Evolutionary conservation across 1,139 yeast species (phyloP).

Genomic region (Hansenula lynferdii): DNA sequence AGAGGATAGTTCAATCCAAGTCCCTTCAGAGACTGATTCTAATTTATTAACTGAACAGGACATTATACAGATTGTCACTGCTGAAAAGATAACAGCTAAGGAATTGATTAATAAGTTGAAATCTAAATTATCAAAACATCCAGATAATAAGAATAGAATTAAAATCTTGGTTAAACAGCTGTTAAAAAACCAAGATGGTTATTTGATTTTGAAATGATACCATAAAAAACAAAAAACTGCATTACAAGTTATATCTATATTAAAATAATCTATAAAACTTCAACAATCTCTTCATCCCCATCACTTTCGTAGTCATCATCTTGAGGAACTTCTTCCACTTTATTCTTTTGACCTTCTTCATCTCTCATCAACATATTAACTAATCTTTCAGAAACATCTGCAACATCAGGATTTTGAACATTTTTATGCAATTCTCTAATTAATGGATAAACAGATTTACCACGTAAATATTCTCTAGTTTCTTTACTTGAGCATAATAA

Average conservation of each 20-base stretch:
- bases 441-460: slow-evolving; percentile 75
- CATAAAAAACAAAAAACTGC: no score
- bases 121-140: slow-evolving; percentile 61
- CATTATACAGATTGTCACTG: slow-evolving; percentile 58
- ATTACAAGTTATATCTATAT: background rate
- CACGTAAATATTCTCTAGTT: slow-evolving; percentile 72
- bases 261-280: slow-evolving; percentile 23
- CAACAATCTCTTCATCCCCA: slow-evolving; percentile 23
- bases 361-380: slow-evolving; percentile 93
- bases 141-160: slow-evolving; percentile 65
- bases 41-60: slow-evolving; percentile 60
- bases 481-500: slow-evolving; percentile 70
- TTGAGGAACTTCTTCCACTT: slow-evolving; percentile 48
- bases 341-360: slow-evolving; percentile 42
- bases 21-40: slow-evolving; percentile 24
- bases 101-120: slow-evolving; percentile 58
- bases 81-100: slow-evolving; percentile 56
- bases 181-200: slow-evolving; percentile 63
- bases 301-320: slow-evolving; percentile 21
- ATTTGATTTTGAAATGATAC: slow-evolving; percentile 47
- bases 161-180: slow-evolving; percentile 65
- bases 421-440: slow-evolving; percentile 81
- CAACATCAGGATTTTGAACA: slow-evolving; percentile 56
- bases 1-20: slow-evolving; percentile 9
- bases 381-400: slow-evolving; percentile 65